Conservation (phyloP, 805 yeast species). For the Saccharomyces mikatae region DNA sequence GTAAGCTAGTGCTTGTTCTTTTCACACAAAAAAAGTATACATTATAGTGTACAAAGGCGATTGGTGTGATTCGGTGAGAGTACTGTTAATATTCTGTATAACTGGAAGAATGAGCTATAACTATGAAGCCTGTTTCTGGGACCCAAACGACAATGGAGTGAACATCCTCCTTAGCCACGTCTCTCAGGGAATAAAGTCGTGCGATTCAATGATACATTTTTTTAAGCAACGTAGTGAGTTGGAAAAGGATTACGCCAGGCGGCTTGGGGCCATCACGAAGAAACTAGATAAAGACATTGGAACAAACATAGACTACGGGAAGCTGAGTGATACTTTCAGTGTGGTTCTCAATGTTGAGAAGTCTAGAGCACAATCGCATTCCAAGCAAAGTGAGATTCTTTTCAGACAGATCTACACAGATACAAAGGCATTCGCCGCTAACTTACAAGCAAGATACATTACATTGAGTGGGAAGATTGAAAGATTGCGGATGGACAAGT, state of each 20-base stretch:
- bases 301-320: constrained; percentile 24
- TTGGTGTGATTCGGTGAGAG: not conserved
- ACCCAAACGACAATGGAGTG: constrained; percentile 29
- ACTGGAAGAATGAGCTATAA: constrained; percentile 18
- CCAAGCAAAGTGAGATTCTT: constrained; percentile 25
- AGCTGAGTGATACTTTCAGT: constrained; percentile 14
- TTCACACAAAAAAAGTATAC: not conserved
- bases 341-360: constrained; percentile 18
- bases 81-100: not conserved
- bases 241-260: constrained; percentile 28
- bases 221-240: constrained; percentile 27
- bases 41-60: not conserved
- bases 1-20: not conserved
- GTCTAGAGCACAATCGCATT: constrained; percentile 24
- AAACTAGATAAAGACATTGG: constrained; percentile 19
- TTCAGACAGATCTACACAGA: constrained; percentile 20
- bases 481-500: constrained; percentile 23
- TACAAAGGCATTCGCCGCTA: constrained; percentile 19
- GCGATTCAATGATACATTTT: constrained; percentile 19
- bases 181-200: constrained; percentile 22
- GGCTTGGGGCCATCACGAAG: constrained; percentile 27
- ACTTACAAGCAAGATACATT: constrained; percentile 22
- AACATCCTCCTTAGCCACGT: constrained; percentile 24
- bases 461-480: constrained; percentile 26
- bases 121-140: constrained; percentile 30